phyloP scores from a whole-genome alignment of 2,329 filamentous ascomycete genomes.

The Fusarium equiseti region DNA sequence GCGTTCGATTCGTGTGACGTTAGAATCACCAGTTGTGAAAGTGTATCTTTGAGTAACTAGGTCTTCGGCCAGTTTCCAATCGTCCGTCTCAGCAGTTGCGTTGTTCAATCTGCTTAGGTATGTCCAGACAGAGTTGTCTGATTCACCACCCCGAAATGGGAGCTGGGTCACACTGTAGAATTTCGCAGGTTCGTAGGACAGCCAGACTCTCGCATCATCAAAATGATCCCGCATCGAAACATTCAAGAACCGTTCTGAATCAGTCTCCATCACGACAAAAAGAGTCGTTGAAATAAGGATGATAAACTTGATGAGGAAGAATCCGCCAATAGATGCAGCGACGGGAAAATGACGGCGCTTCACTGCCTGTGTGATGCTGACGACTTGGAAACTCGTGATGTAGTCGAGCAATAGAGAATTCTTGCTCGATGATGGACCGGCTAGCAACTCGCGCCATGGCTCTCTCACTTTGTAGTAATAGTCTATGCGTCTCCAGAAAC shows the following conservation, averaged over 20 bases:
- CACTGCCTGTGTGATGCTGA: fast-evolving
- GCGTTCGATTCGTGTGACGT: neutral
- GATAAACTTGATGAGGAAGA: neutral
- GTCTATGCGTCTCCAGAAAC: neutral
- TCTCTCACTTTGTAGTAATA: neutral
- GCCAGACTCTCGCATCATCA: neutral
- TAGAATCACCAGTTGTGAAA: neutral
- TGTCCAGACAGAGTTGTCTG: neutral
- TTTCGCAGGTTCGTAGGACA: neutral
- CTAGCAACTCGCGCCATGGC: neutral
- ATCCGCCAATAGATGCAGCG: neutral
- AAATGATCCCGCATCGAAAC: neutral
- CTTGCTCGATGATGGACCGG: neutral
- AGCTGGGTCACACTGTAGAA: neutral
- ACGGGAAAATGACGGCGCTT: fast-evolving
- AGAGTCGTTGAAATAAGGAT: neutral
- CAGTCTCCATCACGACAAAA: neutral
- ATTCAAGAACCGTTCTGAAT: neutral
- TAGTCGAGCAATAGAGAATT: neutral
- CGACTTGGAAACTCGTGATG: fast-evolving
- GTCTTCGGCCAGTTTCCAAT: neutral
- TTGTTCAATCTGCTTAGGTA: neutral
- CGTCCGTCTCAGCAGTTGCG: neutral
- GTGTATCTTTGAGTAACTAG: neutral
- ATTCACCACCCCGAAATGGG: neutral